phyloP scores from a whole-genome alignment of 1,284 basidiomycete species.

The Stereum hirsutum region DNA sequence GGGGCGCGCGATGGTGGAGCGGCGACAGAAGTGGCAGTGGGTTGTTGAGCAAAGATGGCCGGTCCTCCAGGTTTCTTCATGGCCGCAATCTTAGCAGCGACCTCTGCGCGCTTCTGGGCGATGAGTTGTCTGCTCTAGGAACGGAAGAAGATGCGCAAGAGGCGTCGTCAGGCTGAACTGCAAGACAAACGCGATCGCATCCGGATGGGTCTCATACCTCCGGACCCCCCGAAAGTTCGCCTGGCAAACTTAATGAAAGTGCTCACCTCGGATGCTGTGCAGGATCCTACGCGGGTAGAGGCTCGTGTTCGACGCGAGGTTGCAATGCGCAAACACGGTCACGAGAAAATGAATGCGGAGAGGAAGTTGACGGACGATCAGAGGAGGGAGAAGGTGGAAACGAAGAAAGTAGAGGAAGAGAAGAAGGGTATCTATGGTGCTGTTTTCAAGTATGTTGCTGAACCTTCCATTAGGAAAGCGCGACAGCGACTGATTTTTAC shows the following conservation, averaged over 20 bases:
- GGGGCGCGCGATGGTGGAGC: slow-evolving; percentile 23
- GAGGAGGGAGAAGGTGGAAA: slow-evolving; percentile 77
- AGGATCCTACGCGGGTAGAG: slow-evolving; percentile 96
- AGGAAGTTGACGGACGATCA: slow-evolving; percentile 91
- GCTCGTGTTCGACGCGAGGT: slow-evolving; percentile 92
- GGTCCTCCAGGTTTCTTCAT: slow-evolving; percentile 41
- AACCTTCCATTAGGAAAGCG: neutral
- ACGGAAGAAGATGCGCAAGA: slow-evolving; percentile 93
- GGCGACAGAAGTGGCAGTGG: slow-evolving; percentile 16
- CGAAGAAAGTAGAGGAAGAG: slow-evolving; percentile 80
- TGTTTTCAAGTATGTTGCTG: slow-evolving; percentile 74
- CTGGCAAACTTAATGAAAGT: slow-evolving; percentile 98
- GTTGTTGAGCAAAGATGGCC: slow-evolving; percentile 15
- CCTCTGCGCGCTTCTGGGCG: slow-evolving; percentile 74
- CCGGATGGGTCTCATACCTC: slow-evolving; percentile 92
- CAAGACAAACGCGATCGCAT: slow-evolving; percentile 95
- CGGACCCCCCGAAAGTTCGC: slow-evolving; percentile 94
- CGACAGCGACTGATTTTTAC: slow-evolving; percentile 4
- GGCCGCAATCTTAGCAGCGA: slow-evolving; percentile 75
- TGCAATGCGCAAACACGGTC: slow-evolving; percentile 77
- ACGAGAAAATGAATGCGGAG: slow-evolving; percentile 90
- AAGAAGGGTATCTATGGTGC: slow-evolving; percentile 80
- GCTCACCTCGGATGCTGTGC: slow-evolving; percentile 90
- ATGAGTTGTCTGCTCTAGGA: no score
- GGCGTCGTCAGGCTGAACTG: slow-evolving; percentile 80